These are phyloP conservation scores for Cyclotella atomus DNA, from an alignment of 108 stramenopile species.

Conservation along the genomic window DNA sequence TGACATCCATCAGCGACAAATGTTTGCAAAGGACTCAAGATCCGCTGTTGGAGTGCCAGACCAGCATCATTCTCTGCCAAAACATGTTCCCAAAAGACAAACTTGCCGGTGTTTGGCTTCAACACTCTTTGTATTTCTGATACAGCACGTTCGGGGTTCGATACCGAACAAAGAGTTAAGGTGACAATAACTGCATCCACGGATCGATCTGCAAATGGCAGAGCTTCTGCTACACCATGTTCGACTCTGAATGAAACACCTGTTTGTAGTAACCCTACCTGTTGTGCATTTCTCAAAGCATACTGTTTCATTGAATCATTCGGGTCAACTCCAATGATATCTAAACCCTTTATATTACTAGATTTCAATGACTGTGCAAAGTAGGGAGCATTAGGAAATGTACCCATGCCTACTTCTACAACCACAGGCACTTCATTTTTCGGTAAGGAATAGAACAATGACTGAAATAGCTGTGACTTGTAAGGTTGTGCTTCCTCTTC, in stretches of 20 bases:
- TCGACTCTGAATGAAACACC: constrained; percentile 37
- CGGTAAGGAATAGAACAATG: constrained; percentile 39
- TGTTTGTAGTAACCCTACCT: constrained; percentile 19
- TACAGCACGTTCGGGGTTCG: constrained; percentile 60
- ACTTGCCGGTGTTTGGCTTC: constrained; percentile 61
- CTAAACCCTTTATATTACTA: constrained; percentile 14
- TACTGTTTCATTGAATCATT: constrained; percentile 58
- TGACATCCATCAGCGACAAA: constrained; percentile 84
- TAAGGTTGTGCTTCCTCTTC: constrained; percentile 48
- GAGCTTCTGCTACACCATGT: constrained; percentile 58
- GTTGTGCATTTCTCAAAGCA: constrained; percentile 48
- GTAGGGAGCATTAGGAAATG: constrained; percentile 64
- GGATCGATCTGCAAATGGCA: constrained; percentile 48
- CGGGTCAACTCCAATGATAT: constrained; percentile 63
- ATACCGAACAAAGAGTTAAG: constrained; percentile 62
- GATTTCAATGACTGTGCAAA: constrained; percentile 31
- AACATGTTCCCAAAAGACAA: constrained; percentile 84
- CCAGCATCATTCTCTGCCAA: constrained; percentile 55
- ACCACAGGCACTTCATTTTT: constrained; percentile 28
- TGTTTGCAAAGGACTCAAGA: constrained; percentile 74
- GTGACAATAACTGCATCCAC: constrained; percentile 57
- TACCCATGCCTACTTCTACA: constrained; percentile 62
- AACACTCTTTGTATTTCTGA: constrained; percentile 72
- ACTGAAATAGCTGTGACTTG: constrained; percentile 48
- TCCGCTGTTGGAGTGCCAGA: constrained; percentile 58